Conservation (phyloP, 1,284 basidiomycete genomes). For the Cutaneotrichosporon sp. region DNA sequence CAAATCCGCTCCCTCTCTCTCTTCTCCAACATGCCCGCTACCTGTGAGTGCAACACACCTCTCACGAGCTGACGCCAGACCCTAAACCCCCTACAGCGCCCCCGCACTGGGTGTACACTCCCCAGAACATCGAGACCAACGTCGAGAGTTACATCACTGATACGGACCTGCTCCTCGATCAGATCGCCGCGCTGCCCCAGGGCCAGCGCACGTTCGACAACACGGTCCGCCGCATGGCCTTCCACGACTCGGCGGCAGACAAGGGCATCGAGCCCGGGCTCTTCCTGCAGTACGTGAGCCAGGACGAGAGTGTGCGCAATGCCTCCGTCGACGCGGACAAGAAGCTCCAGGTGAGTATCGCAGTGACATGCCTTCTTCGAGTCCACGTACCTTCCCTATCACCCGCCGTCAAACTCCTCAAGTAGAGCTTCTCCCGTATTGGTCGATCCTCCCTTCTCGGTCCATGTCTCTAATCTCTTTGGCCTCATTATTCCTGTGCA, state of each 20-base stretch:
- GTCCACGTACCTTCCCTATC: not conserved
- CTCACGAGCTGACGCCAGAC: constrained; percentile 7
- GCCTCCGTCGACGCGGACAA: constrained; percentile 23
- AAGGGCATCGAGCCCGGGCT: constrained; percentile 11
- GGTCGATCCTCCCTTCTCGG: not conserved
- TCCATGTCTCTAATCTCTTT: not conserved
- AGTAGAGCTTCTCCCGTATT: not conserved
- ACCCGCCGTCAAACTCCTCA: not conserved
- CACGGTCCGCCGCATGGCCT: constrained; percentile 19
- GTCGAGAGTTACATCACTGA: constrained; percentile 16
- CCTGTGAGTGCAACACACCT: not conserved
- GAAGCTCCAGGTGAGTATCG: constrained; percentile 17
- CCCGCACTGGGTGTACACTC: constrained; percentile 21
- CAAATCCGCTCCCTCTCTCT: not conserved
- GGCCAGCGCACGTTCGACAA: constrained; percentile 26
- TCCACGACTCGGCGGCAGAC: constrained; percentile 16
- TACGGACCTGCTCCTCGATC: constrained; percentile 16
- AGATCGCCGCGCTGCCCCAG: constrained; percentile 21
- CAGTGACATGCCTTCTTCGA: not conserved
- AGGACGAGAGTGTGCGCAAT: constrained; percentile 22
- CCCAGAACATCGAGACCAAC: constrained; percentile 12
- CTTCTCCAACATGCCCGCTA: constrained; percentile 6
- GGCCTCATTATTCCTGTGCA: not conserved
- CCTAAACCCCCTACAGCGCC: constrained; percentile 24
- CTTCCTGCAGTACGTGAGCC: constrained; percentile 26